A percentile compares a stretch with the other conserved stretches of the same genome.
Evolutionary conservation across 169 alveolate genomes (phyloP).

Genomic region (Eimeria tenella): DNA sequence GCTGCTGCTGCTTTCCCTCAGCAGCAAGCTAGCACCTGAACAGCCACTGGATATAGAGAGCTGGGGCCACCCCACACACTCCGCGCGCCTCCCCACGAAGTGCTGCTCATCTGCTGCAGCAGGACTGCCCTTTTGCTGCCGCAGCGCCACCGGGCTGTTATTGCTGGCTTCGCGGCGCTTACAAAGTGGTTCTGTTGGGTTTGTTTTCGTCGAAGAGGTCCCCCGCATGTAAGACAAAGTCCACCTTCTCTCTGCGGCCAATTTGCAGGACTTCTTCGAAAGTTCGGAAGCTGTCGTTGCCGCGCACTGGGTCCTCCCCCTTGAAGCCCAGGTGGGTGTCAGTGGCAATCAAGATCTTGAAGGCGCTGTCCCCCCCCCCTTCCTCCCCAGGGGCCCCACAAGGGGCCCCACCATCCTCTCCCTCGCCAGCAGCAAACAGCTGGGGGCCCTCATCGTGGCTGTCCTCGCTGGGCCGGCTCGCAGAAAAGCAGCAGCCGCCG

Average conservation of each 20-base stretch:
- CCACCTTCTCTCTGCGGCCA: constrained; percentile 88
- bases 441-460: constrained; percentile 3
- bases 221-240: constrained; percentile 94
- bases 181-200: constrained; percentile 93
- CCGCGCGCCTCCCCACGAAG: no score
- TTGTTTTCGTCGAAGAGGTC: constrained; percentile 95
- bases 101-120: not conserved
- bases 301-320: constrained; percentile 87
- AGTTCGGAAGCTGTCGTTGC: constrained; percentile 94
- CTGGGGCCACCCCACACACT: no score
- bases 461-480: not conserved
- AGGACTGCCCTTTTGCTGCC: not conserved
- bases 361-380: not conserved
- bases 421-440: constrained; percentile 28
- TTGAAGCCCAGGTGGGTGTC: constrained; percentile 96
- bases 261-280: constrained; percentile 94
- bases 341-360: constrained; percentile 90
- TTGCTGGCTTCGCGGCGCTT: not conserved
- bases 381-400: not conserved
- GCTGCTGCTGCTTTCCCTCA: no score
- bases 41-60: no score
- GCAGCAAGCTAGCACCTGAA: no score
- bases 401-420: constrained; percentile 15
- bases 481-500: not conserved
- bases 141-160: not conserved